These are phyloP conservation scores for Phytophthora sp. DNA, from an alignment of 352 stramenopile species.

Conservation along the genomic window DNA sequence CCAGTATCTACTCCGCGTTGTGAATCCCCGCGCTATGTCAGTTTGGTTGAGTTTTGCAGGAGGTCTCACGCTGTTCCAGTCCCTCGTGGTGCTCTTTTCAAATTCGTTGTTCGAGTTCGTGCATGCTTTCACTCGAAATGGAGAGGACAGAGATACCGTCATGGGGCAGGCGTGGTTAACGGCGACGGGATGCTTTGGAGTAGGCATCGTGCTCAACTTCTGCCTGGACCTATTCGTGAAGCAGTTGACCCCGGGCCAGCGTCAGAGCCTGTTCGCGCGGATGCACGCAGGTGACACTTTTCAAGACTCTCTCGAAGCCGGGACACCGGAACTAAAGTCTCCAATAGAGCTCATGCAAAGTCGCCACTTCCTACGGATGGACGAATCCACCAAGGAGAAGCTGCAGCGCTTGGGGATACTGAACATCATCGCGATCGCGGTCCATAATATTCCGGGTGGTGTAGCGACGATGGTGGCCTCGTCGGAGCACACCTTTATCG, in stretches of 20 bases:
- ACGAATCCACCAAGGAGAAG: slow-evolving; percentile 44
- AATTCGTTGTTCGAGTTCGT: slow-evolving; percentile 40
- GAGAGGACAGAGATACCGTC: slow-evolving; percentile 13
- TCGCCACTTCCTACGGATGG: slow-evolving; percentile 30
- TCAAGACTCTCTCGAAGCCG: slow-evolving; percentile 19
- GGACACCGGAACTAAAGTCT: slow-evolving; percentile 30
- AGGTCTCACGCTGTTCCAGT: slow-evolving; percentile 76
- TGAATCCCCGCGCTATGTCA: slow-evolving; percentile 51
- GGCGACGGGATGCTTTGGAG: slow-evolving; percentile 86
- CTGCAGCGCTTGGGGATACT: slow-evolving; percentile 88
- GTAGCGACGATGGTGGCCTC: slow-evolving; percentile 94
- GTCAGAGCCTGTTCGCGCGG: slow-evolving; percentile 19
- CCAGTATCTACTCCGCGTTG: slow-evolving; percentile 45
- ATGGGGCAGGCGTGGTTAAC: slow-evolving; percentile 68
- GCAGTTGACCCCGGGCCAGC: slow-evolving; percentile 32
- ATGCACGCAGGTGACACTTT: slow-evolving; percentile 23
- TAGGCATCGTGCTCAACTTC: slow-evolving; percentile 68
- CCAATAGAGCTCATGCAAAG: slow-evolving; percentile 21
- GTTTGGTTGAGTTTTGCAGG: slow-evolving; percentile 57
- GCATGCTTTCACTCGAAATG: slow-evolving; percentile 23
- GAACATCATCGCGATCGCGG: slow-evolving; percentile 91
- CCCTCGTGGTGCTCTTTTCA: slow-evolving; percentile 72
- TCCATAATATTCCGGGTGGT: slow-evolving; percentile 97
- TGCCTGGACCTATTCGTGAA: slow-evolving; percentile 46
- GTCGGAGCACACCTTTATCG: slow-evolving; percentile 88